Evolutionary conservation across 495 filamentous ascomycete species (phyloP), one percentile per base, ranked within the genome.

Genomic region (Penicillium angulare): DNA sequence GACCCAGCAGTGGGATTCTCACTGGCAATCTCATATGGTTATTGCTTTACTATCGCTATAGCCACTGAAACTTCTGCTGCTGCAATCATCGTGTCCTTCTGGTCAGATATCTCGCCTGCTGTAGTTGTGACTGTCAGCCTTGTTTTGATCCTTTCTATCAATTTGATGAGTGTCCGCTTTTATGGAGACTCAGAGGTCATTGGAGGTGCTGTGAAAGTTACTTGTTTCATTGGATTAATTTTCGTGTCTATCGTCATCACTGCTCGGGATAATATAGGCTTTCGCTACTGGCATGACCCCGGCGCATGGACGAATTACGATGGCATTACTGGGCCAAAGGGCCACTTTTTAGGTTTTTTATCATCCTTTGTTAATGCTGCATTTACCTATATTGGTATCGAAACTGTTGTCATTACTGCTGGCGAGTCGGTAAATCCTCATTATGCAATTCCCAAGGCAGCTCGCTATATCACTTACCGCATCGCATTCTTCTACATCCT

Each of bases 171-270:
- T 2, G 80, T 90, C 12, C 56, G 68, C 6, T 74, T 81, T 16
- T 90, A 86, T 61, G 87, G 85, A 18, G 84, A 89, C 64, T 75
- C 87, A 17, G 86, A 89, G 55, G 88, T 89, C 68, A 79, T 78
- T 63, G 85, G 89, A 57, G 82, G 83, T 10, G 78, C 76, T 2
- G 16, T 59, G 12, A 50, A 60, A 27, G 17, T 63, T 3, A 8
- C 52, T 0, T 22, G 40, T 9, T 47, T 64, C 7, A 39, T 56
- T 12, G 57, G 40, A 1, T 32, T 72, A 20, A 61, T 69, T 21
- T 44, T 85, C n/a, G 68, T 83, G 13, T 80, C 81, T 1, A 84
- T 88, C 15, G 67, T 82, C 29, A 79, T 59, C 10, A 48, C 53
- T 9, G 18, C 36, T 2, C 71, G 82, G 31, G 79, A 81, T 29